phyloP scores from a whole-genome alignment of 805 yeast genomes.

The Cyberlindnera meyerae region DNA sequence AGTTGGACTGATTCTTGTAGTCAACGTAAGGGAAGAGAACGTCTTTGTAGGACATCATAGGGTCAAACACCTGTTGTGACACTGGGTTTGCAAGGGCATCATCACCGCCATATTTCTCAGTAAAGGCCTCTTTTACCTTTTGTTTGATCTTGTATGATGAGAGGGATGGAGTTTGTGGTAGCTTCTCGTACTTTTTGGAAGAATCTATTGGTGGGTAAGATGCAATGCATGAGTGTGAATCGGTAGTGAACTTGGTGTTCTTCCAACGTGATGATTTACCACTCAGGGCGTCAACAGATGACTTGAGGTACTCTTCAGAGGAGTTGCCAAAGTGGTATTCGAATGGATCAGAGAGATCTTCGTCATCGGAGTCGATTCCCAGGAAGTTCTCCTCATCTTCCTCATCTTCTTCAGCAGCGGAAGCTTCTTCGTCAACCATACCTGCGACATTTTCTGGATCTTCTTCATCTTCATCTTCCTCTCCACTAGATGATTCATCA shows the following conservation, averaged over 20 bases:
- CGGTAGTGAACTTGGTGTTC: constrained; percentile 20
- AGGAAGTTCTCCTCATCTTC: constrained; percentile 11
- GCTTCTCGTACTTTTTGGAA: constrained; percentile 16
- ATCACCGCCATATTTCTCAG: constrained; percentile 12
- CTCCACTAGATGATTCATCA: constrained; percentile 18
- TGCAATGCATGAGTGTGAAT: constrained; percentile 16
- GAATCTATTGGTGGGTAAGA: constrained; percentile 26
- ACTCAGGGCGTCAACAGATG: constrained; percentile 30
- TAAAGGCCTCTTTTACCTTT: constrained; percentile 31
- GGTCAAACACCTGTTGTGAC: constrained; percentile 52
- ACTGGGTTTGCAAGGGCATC: constrained; percentile 32
- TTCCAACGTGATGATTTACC: constrained; percentile 23
- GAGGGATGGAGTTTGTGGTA: constrained; percentile 22
- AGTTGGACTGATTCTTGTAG: constrained; percentile 43
- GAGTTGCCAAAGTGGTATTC: constrained; percentile 66
- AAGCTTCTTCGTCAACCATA: constrained; percentile 42
- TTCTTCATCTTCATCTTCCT: constrained; percentile 25
- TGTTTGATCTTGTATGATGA: constrained; percentile 42
- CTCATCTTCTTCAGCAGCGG: too few relatives aligned
- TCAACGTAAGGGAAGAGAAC: constrained; percentile 53
- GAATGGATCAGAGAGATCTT: constrained; percentile 61
- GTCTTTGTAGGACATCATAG: constrained; percentile 72
- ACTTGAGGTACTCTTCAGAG: constrained; percentile 31
- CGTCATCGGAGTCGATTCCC: constrained; percentile 24
- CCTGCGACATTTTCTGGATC: constrained; percentile 25